phyloP scores from a whole-genome alignment of 108 stramenopile genomes.

The Stephanodiscus triporus region DNA sequence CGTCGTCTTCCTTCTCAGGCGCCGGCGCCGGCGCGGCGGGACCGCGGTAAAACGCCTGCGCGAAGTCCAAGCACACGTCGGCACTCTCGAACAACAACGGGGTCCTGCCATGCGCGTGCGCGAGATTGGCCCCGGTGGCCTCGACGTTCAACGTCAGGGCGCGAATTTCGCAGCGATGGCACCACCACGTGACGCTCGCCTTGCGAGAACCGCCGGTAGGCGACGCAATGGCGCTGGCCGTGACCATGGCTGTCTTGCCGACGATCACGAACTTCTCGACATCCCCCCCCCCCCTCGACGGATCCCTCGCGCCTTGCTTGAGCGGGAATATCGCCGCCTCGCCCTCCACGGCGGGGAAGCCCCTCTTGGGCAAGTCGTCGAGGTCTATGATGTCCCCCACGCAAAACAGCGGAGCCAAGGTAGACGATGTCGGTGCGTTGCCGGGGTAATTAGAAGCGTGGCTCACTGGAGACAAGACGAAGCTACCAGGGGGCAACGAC shows the following conservation, averaged over 20 bases:
- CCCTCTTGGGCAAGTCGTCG: slow-evolving; percentile 21
- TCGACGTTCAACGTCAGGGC: slow-evolving; percentile 78
- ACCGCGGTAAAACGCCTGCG: slow-evolving; percentile 68
- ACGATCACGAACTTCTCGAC: slow-evolving; percentile 34
- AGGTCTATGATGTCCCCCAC: slow-evolving; percentile 40
- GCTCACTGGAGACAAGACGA: slow-evolving; percentile 1
- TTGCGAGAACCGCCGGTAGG: slow-evolving; percentile 15
- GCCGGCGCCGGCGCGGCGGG: slow-evolving; percentile 4
- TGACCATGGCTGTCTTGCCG: slow-evolving; percentile 32
- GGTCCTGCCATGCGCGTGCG: slow-evolving; percentile 42
- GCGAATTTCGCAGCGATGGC: slow-evolving; percentile 56
- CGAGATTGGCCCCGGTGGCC: slow-evolving; percentile 58
- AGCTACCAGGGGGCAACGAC: background rate
- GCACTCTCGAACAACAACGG: slow-evolving; percentile 62
- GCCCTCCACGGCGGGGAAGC: slow-evolving; percentile 18
- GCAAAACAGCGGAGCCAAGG: slow-evolving; percentile 20
- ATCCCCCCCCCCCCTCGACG: slow-evolving; percentile 6
- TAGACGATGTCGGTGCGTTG: background rate
- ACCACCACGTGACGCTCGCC: slow-evolving; percentile 62
- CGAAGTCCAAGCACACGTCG: slow-evolving; percentile 70
- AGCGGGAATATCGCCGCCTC: slow-evolving; percentile 32
- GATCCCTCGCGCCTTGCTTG: slow-evolving; percentile 9
- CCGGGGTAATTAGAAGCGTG: background rate
- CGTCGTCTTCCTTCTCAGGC: background rate
- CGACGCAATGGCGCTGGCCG: slow-evolving; percentile 5